phyloP scores from a whole-genome alignment of 495 filamentous ascomycete genomes.

The Parmelia sp. region DNA sequence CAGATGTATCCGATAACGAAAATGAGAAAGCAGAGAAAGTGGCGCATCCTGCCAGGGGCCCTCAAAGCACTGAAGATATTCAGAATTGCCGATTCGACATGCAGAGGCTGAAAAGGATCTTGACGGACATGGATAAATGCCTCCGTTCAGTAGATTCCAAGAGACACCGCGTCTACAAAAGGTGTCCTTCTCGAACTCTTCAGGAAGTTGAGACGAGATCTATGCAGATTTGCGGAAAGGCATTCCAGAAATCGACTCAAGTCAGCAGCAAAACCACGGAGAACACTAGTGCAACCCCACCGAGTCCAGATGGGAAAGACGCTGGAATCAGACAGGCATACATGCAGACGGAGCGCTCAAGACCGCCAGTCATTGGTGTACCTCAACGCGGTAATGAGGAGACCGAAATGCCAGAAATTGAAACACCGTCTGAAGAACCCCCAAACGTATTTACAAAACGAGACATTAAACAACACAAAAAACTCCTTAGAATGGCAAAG shows the following conservation, averaged over 20 bases:
- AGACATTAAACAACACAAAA: background rate
- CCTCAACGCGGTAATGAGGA: background rate
- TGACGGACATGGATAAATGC: background rate
- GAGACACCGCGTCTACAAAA: background rate
- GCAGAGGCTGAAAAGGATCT: background rate
- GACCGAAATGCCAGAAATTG: background rate
- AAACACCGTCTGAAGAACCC: no score
- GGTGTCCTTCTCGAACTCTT: background rate
- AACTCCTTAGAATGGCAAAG: constrained; percentile 22
- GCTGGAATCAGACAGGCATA: background rate
- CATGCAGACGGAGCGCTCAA: background rate
- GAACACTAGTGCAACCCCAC: no score
- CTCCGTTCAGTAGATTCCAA: background rate
- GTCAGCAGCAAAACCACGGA: no score
- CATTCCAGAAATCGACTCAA: background rate
- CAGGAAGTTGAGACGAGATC: background rate
- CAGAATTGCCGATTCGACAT: background rate
- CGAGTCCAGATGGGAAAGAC: no score
- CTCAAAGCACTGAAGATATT: background rate
- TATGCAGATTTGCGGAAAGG: constrained; percentile 23
- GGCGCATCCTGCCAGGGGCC: background rate
- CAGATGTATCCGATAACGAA: background rate
- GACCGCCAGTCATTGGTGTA: background rate
- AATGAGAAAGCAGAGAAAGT: background rate
- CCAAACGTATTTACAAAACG: no score